Conservation (phyloP, 2,329 filamentous ascomycete genomes). For the Claviceps paspali region DNA sequence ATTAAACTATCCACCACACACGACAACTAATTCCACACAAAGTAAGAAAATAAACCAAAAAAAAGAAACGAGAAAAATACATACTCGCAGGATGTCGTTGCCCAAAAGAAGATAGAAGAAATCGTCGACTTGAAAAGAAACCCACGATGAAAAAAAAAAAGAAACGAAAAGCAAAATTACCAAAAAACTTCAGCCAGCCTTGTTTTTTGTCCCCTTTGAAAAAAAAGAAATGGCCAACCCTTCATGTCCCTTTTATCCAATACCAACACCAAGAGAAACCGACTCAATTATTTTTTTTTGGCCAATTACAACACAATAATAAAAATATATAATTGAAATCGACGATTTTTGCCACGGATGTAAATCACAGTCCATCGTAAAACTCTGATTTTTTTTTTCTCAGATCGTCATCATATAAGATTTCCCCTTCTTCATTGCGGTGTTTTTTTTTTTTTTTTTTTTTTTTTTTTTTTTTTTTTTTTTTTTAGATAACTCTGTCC, state of each 20-base stretch:
- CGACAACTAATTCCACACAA: too few species aligned
- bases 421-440: too few species aligned
- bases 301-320: not conserved
- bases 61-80: not conserved
- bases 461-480: not conserved
- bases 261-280: not conserved
- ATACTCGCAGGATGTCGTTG: too few species aligned
- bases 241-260: not conserved
- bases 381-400: not conserved
- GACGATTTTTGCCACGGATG: not conserved
- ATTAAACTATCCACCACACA: too few species aligned
- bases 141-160: not conserved
- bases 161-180: too few species aligned
- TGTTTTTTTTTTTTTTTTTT: not conserved
- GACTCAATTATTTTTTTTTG: not conserved
- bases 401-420: too few species aligned
- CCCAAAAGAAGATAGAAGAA: too few species aligned
- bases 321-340: not conserved
- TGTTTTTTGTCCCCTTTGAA: too few species aligned
- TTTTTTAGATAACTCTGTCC: conserved; percentile 9
- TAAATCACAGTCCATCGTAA: not conserved
- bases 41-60: too few species aligned
- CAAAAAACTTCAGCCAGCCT: too few species aligned
- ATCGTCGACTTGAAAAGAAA: too few species aligned
- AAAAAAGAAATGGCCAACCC: not conserved